Evolutionary conservation across 2,329 filamentous ascomycete genomes (phyloP), one percentile per base, ranked within the genome.

Genomic region (Emergomyces orientalis): DNA sequence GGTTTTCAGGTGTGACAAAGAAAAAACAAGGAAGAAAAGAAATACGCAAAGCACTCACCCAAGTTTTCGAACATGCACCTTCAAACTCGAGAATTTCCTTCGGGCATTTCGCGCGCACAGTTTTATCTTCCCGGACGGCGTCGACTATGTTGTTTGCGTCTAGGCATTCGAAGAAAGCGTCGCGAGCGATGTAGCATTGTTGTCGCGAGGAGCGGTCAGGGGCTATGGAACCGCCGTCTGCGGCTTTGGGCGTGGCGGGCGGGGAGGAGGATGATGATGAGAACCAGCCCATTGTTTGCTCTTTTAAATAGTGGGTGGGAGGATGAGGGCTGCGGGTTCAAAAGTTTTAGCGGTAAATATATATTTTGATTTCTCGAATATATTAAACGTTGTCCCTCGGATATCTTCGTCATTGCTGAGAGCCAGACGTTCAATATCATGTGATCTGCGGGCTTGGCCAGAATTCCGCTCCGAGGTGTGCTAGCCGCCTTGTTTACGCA

Each of bases 181-280:
- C 94, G 68, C 94, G 86, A 56, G 89, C 87, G 71, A 91, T 88
- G 89, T 93, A 99, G 84, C 94, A 99, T 72, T 84, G 81, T 70
- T 86, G 82, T 71, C 94, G 88, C 75, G 92, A 89, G 66, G 83
- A 85, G 67, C 93, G 88, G 72, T 90, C 89, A n/a, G 94, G 94
- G 5, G 92, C 91, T 70, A 92, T 84, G 69, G 82, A 86, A 66
- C 85, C 85, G 68, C 83, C 84, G 70, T 86, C 83, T 63, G 79
- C 73, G 64, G 81, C 67, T 71, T 77, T 72, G 66, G 81, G 72
- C 66, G 80, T 71, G 69, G 80, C 67, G 19, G 70, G 66, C 19
- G 72, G 63, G 57, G 75, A 66, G 58, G 79, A 77, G 34, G 34
- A 9, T 3, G n/a, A n/a, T 66, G 73, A 74, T 65, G 78, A 77